phyloP scores from a whole-genome alignment of 75 land plant species.

The Sequoia sempervirens region DNA sequence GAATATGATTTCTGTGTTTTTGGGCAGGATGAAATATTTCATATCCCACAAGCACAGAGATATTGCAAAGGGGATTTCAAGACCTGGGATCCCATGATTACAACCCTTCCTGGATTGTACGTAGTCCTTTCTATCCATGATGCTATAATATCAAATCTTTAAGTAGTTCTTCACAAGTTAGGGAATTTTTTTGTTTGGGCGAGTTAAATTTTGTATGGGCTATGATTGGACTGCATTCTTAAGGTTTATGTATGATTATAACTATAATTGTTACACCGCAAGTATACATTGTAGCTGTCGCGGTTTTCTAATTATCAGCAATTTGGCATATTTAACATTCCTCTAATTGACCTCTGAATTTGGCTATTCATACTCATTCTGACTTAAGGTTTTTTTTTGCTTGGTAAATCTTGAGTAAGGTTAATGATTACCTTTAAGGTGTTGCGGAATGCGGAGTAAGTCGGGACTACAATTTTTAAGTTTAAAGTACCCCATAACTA shows the following conservation, averaged over 20 bases:
- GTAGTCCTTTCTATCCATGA: background rate
- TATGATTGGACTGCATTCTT: background rate
- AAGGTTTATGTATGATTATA: background rate
- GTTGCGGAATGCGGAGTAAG: background rate
- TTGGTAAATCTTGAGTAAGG: background rate
- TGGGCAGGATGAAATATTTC: conserved; percentile 90
- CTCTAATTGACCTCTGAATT: background rate
- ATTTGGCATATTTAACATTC: background rate
- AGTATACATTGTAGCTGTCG: background rate
- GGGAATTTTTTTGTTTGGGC: background rate
- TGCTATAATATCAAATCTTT: background rate
- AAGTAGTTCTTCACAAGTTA: background rate
- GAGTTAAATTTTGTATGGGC: too few relatives aligned
- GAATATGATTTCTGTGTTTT: background rate
- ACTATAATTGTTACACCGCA: background rate
- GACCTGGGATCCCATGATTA: conserved; percentile 97
- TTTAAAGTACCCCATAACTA: background rate
- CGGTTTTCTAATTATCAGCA: background rate
- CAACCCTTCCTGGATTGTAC: conserved; percentile 94
- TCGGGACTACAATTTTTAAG: background rate
- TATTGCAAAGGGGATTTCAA: conserved; percentile 77
- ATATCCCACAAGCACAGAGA: conserved; percentile 82
- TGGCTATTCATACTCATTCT: background rate
- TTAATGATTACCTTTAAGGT: background rate
- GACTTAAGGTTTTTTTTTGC: background rate